phyloP scores from a whole-genome alignment of 768 basidiomycete species.

The Tylopilus balloui region DNA sequence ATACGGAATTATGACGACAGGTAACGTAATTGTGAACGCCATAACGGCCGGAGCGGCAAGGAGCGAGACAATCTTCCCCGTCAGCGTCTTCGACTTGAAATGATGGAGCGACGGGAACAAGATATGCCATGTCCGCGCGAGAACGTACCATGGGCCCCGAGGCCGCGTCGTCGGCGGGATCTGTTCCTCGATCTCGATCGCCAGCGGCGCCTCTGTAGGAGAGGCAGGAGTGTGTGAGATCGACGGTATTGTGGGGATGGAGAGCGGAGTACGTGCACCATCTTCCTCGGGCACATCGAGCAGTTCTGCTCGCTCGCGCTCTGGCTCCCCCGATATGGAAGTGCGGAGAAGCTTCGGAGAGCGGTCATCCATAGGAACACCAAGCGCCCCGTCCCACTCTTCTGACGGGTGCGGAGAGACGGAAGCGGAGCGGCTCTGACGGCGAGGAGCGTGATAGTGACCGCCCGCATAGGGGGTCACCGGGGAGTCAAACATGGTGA shows the following conservation, averaged over 20 bases:
- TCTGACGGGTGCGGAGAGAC: constrained; percentile 32
- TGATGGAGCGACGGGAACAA: constrained; percentile 84
- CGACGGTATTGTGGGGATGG: constrained; percentile 43
- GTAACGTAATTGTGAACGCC: constrained; percentile 80
- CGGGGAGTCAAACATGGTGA: constrained; percentile 62
- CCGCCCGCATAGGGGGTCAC: constrained; percentile 73
- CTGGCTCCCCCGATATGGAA: constrained; percentile 21
- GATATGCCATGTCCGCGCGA: constrained; percentile 49
- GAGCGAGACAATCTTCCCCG: constrained; percentile 68
- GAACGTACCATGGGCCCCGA: constrained; percentile 33
- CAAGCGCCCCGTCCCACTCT: constrained; percentile 50
- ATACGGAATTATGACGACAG: constrained; percentile 75
- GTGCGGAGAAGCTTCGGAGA: constrained; percentile 34
- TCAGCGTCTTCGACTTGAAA: constrained; percentile 63
- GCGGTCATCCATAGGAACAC: constrained; percentile 50
- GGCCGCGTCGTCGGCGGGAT: constrained; percentile 37
- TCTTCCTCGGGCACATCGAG: constrained; percentile 14
- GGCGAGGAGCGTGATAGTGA: constrained; percentile 53
- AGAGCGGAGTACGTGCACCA: constrained; percentile 14
- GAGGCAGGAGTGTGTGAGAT: constrained; percentile 54
- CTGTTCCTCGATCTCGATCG: constrained; percentile 44
- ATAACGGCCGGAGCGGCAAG: constrained; percentile 87
- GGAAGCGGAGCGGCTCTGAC: constrained; percentile 29
- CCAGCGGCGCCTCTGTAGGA: constrained; percentile 36
- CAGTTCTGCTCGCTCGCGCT: constrained; percentile 3